These are phyloP conservation scores for Ceratopteris richardii DNA, from an alignment of 75 land plant species.

Conservation along the genomic window DNA sequence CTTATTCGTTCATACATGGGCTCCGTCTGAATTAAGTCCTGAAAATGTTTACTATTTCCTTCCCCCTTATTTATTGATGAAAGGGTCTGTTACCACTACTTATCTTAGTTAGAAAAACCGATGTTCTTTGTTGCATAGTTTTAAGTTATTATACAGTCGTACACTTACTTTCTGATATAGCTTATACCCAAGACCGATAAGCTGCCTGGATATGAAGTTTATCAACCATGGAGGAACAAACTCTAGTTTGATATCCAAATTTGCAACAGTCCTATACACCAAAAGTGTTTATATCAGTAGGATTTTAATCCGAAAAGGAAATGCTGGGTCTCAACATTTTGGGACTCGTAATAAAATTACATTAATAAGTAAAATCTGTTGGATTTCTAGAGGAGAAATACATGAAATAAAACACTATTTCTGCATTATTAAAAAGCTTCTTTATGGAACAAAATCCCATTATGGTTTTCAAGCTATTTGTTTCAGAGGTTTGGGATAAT, in stretches of 20 bases:
- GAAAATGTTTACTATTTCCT: conserved; percentile 19
- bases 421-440: too few species aligned
- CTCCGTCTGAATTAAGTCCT: conserved; percentile 21
- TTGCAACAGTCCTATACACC: conserved; percentile 47
- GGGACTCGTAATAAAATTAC: too few species aligned
- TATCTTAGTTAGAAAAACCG: not conserved
- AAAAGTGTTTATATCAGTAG: not conserved
- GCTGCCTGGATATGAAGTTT: conserved; percentile 87
- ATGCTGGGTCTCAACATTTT: not conserved
- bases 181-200: conserved; percentile 83
- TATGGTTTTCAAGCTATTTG: too few species aligned
- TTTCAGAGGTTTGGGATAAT: too few species aligned
- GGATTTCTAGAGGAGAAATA: too few species aligned
- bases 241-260: conserved; percentile 68
- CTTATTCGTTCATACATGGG: conserved; percentile 45
- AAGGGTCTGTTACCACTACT: conserved; percentile 34
- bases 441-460: too few species aligned
- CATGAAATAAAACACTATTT: too few species aligned
- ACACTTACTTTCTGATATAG: conserved; percentile 74
- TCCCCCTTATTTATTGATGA: conserved; percentile 28
- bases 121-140: not conserved
- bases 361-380: too few species aligned
- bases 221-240: conserved; percentile 75
- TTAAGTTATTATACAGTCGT: too few species aligned
- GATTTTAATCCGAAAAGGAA: not conserved